Evolutionary conservation across 192 early-diverging fungal species (phyloP).

Genomic region (Ambispora gerdemannii): DNA sequence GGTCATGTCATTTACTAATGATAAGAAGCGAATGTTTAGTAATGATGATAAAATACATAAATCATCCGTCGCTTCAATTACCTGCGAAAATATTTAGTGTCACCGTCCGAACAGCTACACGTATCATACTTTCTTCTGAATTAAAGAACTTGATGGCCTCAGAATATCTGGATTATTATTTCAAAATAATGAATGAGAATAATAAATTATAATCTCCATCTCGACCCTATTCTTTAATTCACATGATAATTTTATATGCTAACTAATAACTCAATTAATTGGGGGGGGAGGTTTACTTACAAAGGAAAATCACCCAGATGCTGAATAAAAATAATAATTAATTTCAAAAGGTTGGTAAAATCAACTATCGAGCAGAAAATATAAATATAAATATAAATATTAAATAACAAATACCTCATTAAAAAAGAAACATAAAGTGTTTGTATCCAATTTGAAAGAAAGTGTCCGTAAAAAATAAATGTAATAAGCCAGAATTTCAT

Average conservation of each 20-base stretch:
- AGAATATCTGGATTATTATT: conserved; percentile 50
- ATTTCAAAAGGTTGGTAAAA: too few relatives aligned
- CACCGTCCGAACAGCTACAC: conserved; percentile 61
- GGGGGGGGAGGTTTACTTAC: conserved; percentile 38
- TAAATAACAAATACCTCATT: conserved; percentile 39
- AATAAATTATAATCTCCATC: too few relatives aligned
- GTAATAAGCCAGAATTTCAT: conserved; percentile 67
- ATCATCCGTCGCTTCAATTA: background rate
- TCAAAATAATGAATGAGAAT: too few relatives aligned
- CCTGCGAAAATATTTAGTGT: conserved; percentile 60
- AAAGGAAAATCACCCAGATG: conserved; percentile 42
- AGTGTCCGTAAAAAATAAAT: conserved; percentile 69
- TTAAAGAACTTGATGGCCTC: conserved; percentile 63
- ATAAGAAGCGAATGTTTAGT: background rate
- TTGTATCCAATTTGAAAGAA: conserved; percentile 58
- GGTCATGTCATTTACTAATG: conserved; percentile 36
- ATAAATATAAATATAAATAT: too few relatives aligned
- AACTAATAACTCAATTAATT: too few relatives aligned
- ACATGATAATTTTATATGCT: too few relatives aligned
- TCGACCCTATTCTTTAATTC: too few relatives aligned
- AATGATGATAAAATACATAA: background rate
- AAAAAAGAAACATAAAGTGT: conserved; percentile 65
- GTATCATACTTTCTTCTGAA: conserved; percentile 69
- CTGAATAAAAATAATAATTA: conserved; percentile 2
- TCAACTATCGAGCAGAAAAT: too few relatives aligned